Base-by-base conservation (phyloP, 176 grass and related monocot genomes). In the Puccinellia tenuiflora region DNA sequence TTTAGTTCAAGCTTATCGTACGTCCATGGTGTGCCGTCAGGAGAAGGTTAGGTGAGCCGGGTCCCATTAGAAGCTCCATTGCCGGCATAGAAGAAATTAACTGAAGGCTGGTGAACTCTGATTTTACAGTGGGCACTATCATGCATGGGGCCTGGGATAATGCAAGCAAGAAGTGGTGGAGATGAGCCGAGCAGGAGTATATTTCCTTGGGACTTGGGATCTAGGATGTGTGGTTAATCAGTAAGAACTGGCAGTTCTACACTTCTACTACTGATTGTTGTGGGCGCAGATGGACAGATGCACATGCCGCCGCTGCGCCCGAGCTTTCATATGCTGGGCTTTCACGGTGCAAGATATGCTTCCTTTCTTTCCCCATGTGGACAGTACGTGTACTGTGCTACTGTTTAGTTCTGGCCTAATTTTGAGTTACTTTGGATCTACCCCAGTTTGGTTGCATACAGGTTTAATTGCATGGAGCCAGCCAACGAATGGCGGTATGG, bases 131-230 rank as follows among this genome's bases (percentile, higher is more conserved):
- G n/a, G 12, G 26, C n/a, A n/a, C n/a, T n/a, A n/a, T n/a, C 63
- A 61, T 81, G 62, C 76, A 68, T 67, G 78, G 6, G 6, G 47
- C 26, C 37, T 78, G 76, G 43, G 81, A 78, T 34, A 7, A 53
- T 22, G 42, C 55, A 12, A 16, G 33, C 18, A 53, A 24, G 7
- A 29, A 22, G 18, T 43, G 60, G 51, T 25, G 74, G 48, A 68
- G 73, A 78, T 9, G 29, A 10, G 9, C 6, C 16, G 16, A 29
- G 80, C 55, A 63, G 33, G 81, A 24, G 77, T 28, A 42, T 71
- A 42, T 71, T 65, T 73, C 61, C 70, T 86, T 82, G 90, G 86
- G 73, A 86, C 88, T 74, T 80, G 85, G 56, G 64, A 61, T 29
- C n/a, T n/a, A 1, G 5, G 0, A 8, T 21, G 18, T 0, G 18